Conservation (phyloP, 192 early-diverging fungal species). For the Coemansia furcata region DNA sequence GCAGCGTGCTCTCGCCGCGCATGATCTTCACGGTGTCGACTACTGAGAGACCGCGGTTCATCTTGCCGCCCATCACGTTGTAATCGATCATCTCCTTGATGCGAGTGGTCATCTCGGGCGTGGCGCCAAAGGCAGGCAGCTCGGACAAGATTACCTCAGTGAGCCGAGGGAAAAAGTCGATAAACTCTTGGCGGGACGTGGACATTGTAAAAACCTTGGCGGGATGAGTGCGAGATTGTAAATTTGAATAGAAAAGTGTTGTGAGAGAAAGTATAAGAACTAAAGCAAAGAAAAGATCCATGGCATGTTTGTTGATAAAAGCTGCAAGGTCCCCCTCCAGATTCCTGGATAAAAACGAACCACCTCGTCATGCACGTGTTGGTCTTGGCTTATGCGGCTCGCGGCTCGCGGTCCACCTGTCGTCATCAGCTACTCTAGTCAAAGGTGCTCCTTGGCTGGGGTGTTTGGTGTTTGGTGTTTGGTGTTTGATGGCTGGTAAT, state of each 20-base stretch:
- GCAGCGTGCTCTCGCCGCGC: constrained; percentile 63
- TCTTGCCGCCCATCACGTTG: constrained; percentile 78
- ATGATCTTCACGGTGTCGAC: constrained; percentile 84
- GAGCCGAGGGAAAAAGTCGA: constrained; percentile 72
- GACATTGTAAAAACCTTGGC: constrained; percentile 18
- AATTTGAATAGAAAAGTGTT: not conserved
- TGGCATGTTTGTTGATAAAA: not conserved
- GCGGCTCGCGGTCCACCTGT: not conserved
- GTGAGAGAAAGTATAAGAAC: not conserved
- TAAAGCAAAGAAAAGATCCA: not conserved
- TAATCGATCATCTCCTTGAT: constrained; percentile 63
- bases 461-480: no score
- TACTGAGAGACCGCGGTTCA: constrained; percentile 97
- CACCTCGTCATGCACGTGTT: not conserved
- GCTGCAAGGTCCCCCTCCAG: not conserved
- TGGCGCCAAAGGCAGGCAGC: constrained; percentile 65
- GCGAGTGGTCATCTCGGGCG: constrained; percentile 65
- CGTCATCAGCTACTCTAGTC: not conserved
- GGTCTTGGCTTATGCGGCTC: not conserved
- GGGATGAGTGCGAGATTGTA: not conserved
- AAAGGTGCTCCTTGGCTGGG: no score
- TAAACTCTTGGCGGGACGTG: constrained; percentile 59
- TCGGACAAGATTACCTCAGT: constrained; percentile 72
- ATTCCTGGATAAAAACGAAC: not conserved
- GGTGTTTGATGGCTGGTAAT: no score